Conservation (phyloP, 139 green algal species). For the Chlorella sp. region DNA sequence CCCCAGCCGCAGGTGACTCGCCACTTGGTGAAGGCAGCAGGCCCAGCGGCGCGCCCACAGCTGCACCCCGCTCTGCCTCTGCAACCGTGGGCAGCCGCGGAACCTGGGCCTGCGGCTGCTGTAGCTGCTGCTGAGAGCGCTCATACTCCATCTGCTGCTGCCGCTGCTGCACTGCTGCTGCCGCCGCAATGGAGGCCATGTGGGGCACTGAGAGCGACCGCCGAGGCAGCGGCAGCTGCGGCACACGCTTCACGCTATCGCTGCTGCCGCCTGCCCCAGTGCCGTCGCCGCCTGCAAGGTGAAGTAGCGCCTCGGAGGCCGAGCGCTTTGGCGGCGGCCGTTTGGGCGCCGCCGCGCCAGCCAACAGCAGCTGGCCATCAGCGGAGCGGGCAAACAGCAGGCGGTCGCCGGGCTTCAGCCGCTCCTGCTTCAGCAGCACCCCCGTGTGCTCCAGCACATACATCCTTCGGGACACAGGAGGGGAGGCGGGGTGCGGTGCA, state of each 20-base stretch:
- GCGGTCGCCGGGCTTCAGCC: not conserved
- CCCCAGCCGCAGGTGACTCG: too few relatives aligned
- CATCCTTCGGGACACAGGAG: not conserved
- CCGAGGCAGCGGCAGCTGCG: not conserved
- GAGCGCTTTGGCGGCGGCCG: not conserved
- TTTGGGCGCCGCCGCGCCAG: not conserved
- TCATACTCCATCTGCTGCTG: not conserved
- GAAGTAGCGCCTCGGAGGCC: not conserved
- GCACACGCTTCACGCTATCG: not conserved
- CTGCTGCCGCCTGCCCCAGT: not conserved
- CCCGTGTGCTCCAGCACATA: slow-evolving; percentile 16
- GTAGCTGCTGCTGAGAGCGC: not conserved
- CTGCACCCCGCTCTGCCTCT: too few relatives aligned
- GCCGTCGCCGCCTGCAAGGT: not conserved
- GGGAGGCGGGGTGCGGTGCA: not conserved
- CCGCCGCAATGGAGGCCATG: not conserved
- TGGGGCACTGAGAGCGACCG: not conserved
- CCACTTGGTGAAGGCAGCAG: too few relatives aligned
- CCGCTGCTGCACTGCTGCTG: not conserved
- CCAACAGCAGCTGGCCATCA: not conserved
- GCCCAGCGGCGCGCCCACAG: too few relatives aligned
- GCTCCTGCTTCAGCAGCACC: not conserved
- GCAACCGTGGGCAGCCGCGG: too few relatives aligned
- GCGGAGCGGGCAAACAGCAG: not conserved
- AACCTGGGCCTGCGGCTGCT: not conserved